phyloP scores from a whole-genome alignment of 1,284 basidiomycete species.

The Phlebopus sp. region DNA sequence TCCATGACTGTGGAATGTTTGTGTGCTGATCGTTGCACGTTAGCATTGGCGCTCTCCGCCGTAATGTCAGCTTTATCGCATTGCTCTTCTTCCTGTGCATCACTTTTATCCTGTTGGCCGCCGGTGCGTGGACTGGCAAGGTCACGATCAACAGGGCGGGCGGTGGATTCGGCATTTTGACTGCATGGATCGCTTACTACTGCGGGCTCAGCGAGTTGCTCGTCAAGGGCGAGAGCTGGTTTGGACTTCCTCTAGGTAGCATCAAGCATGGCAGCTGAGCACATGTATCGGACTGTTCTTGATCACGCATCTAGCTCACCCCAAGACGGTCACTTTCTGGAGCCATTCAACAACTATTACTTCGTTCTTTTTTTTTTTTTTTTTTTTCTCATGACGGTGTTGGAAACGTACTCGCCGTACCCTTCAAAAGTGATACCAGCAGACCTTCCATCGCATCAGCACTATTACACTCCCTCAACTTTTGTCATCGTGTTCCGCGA shows the following conservation, averaged over 20 bases:
- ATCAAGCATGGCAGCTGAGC: conserved; percentile 24
- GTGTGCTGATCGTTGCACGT: conserved; percentile 1
- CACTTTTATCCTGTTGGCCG: conserved; percentile 60
- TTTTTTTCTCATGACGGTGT: background rate
- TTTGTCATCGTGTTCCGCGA: background rate
- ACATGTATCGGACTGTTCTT: background rate
- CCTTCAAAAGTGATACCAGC: conserved; percentile 4
- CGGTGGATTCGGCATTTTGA: conserved; percentile 70
- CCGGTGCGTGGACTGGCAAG: conserved; percentile 39
- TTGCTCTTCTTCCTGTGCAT: conserved; percentile 74
- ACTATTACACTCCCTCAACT: conserved; percentile 1
- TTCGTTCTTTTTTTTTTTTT: conserved; percentile 11
- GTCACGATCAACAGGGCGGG: conserved; percentile 45
- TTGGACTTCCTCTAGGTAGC: conserved; percentile 51
- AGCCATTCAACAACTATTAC: conserved; percentile 6
- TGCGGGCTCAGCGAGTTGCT: conserved; percentile 62
- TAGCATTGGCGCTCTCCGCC: conserved; percentile 64
- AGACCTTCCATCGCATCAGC: background rate
- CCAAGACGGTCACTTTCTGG: background rate
- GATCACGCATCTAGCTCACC: conserved; percentile 6
- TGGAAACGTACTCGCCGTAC: conserved; percentile 1
- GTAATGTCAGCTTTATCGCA: conserved; percentile 60
- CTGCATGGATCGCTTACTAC: conserved; percentile 69
- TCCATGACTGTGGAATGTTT: background rate
- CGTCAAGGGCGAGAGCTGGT: conserved; percentile 46